Percentiles rank a stretch among this genome's conserved stretches.
These are phyloP conservation scores for Perilla frutescens DNA, from an alignment of 257 asterid genomes.

Conservation along the genomic window DNA sequence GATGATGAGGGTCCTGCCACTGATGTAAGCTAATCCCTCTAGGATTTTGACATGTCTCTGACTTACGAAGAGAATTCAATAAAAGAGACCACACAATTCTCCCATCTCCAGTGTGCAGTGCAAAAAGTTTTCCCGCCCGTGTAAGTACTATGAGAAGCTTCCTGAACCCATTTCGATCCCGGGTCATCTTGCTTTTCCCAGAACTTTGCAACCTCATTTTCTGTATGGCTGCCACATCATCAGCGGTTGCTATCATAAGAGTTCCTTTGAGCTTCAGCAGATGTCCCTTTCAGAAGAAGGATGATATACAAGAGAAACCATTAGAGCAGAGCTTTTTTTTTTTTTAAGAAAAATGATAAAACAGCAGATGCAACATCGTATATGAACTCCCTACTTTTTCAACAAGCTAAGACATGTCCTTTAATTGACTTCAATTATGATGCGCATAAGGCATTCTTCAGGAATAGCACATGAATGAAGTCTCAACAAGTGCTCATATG, in stretches of 20 bases:
- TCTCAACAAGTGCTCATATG: not conserved
- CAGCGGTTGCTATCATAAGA: conserved; percentile 91
- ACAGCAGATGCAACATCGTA: conserved; percentile 28
- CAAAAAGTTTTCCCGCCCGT: conserved; percentile 83
- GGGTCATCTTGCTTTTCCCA: conserved; percentile 91
- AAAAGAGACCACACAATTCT: conserved; percentile 75
- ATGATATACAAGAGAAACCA: conserved; percentile 26
- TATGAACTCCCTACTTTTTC: not conserved
- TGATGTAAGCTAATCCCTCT: conserved; percentile 73
- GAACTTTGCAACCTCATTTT: conserved; percentile 81
- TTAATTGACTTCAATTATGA: conserved; percentile 7
- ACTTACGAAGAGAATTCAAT: conserved; percentile 62
- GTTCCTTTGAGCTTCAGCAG: conserved; percentile 91
- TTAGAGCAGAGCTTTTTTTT: conserved; percentile 31
- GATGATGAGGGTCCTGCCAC: conserved; percentile 99
- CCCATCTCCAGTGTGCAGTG: conserved; percentile 98
- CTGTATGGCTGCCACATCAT: conserved; percentile 86
- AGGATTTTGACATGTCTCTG: conserved; percentile 75
- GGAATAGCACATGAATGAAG: conserved; percentile 17
- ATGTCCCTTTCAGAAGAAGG: conserved; percentile 71
- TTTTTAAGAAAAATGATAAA: conserved; percentile 10
- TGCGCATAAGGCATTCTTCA: not conserved
- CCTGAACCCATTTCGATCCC: conserved; percentile 85
- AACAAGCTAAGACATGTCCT: conserved; percentile 7
- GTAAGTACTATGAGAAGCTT: conserved; percentile 88